These are phyloP conservation scores for Candida methanosorbosa DNA, from an alignment of 805 yeast genomes.

Conservation along the genomic window DNA sequence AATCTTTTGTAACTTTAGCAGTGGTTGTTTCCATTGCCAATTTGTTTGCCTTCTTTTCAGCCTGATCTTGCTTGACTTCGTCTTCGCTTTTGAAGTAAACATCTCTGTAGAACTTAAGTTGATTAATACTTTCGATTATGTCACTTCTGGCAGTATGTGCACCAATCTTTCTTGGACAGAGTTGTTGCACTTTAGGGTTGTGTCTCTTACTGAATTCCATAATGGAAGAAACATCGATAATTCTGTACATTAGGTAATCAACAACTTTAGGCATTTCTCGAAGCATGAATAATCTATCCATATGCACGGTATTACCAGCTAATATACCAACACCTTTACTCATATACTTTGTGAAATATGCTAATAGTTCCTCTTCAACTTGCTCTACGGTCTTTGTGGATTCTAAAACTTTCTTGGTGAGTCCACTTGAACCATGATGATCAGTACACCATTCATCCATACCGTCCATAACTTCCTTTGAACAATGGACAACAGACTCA, in stretches of 20 bases:
- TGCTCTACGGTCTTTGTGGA: constrained; percentile 42
- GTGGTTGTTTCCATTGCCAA: too few relatives aligned
- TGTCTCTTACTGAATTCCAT: constrained; percentile 76
- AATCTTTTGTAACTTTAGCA: too few relatives aligned
- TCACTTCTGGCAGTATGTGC: constrained; percentile 86
- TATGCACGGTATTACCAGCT: constrained; percentile 90
- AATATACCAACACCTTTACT: constrained; percentile 55
- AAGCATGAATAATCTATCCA: constrained; percentile 80
- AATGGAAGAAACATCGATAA: constrained; percentile 83
- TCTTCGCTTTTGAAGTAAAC: constrained; percentile 38
- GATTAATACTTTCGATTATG: constrained; percentile 80
- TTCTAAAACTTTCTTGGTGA: constrained; percentile 59
- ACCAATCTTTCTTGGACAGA: constrained; percentile 53
- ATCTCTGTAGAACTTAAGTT: constrained; percentile 68
- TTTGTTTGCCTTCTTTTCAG: too few relatives aligned
- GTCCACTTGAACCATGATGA: constrained; percentile 74
- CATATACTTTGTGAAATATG: constrained; percentile 49
- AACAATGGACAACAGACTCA: constrained; percentile 73
- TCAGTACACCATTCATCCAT: constrained; percentile 88
- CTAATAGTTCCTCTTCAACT: constrained; percentile 60
- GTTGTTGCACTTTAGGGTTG: constrained; percentile 51
- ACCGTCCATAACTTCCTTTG: constrained; percentile 46
- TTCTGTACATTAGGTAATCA: constrained; percentile 59
- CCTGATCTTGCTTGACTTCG: not conserved
- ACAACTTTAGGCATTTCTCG: constrained; percentile 73